Percentiles rank a stretch among this genome's conserved stretches.
phyloP scores from a whole-genome alignment of 306 rosid genomes.

The Sphenostylis stenocarpa region DNA sequence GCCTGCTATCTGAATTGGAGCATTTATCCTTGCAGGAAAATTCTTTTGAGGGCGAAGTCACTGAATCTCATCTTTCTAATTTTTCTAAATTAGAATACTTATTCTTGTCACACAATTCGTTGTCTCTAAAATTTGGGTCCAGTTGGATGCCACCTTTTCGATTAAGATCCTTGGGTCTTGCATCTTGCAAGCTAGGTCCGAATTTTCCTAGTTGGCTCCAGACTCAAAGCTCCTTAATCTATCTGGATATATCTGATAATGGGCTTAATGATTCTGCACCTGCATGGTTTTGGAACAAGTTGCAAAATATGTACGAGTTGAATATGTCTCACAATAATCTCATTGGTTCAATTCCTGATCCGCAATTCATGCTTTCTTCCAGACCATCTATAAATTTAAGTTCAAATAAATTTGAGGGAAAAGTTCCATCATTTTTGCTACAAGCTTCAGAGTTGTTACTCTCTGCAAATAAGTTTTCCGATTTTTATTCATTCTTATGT shows the following conservation, averaged over 20 bases:
- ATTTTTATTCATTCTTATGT: neutral
- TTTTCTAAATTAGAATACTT: neutral
- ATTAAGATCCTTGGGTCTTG: accelerated
- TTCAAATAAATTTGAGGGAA: neutral
- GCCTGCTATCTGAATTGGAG: neutral
- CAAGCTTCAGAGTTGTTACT: neutral
- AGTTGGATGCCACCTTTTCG: neutral
- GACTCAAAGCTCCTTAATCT: neutral
- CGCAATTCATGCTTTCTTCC: neutral
- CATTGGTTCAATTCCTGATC: neutral
- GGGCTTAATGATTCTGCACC: neutral
- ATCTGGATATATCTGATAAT: neutral
- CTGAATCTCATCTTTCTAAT: neutral
- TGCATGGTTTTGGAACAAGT: neutral
- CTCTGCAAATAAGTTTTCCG: neutral
- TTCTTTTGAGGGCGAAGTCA: neutral
- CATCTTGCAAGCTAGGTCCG: neutral
- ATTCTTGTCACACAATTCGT: neutral
- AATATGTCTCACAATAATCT: neutral
- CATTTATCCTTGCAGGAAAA: neutral
- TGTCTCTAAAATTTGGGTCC: neutral
- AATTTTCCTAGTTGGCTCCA: neutral
- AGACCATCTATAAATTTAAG: neutral
- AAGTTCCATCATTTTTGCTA: neutral
- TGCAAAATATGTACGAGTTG: neutral